phyloP scores from a whole-genome alignment of 768 basidiomycete genomes.

The Suillus tomentosus region DNA sequence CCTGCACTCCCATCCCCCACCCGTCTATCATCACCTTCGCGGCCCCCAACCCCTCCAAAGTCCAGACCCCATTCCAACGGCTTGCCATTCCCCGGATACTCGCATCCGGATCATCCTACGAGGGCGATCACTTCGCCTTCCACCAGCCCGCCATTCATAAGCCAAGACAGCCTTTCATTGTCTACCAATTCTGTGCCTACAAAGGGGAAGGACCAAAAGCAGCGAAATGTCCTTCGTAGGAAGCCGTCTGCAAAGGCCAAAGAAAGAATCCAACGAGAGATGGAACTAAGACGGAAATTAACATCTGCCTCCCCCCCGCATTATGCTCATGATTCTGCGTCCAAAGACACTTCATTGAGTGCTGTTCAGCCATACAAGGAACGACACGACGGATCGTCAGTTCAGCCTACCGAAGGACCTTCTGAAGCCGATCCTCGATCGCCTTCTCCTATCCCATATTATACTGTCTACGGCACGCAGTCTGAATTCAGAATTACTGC shows the following conservation, averaged over 20 bases:
- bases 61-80: slow-evolving; percentile 21
- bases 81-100: slow-evolving; percentile 16
- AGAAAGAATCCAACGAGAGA: slow-evolving; percentile 4
- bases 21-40: slow-evolving; percentile 18
- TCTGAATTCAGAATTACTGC: slow-evolving; percentile 47
- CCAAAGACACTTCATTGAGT: slow-evolving; percentile 31
- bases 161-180: slow-evolving; percentile 17
- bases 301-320: not conserved
- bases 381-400: slow-evolving; percentile 16
- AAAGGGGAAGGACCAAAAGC: slow-evolving; percentile 20
- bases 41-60: slow-evolving; percentile 19
- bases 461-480: slow-evolving; percentile 54
- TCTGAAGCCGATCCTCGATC: slow-evolving; percentile 21
- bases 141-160: slow-evolving; percentile 8
- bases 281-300: not conserved
- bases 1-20: slow-evolving; percentile 29
- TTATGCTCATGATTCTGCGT: not conserved
- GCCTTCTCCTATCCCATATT: slow-evolving; percentile 45
- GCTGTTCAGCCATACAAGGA: slow-evolving; percentile 52
- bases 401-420: slow-evolving; percentile 22
- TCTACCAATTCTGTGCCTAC: not conserved
- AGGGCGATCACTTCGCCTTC: slow-evolving; percentile 10
- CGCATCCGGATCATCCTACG: slow-evolving; percentile 20
- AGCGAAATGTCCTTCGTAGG: slow-evolving; percentile 36
- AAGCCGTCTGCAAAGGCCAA: slow-evolving; percentile 31